phyloP scores from a whole-genome alignment of 495 filamentous ascomycete genomes.

The Hyaloscypha bicolor region DNA sequence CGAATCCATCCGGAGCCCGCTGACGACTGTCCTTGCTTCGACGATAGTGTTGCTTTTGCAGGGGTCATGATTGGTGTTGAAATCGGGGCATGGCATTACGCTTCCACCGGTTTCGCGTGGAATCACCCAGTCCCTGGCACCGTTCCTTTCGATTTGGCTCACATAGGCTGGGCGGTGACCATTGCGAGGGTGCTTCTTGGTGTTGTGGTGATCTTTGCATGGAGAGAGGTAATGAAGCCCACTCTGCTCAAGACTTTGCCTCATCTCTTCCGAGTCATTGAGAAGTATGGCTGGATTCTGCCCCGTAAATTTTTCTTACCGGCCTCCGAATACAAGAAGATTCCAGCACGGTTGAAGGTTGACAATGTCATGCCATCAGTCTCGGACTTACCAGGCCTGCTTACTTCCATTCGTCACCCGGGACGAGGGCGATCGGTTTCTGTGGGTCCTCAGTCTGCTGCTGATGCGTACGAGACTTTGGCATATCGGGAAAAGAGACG shows the following conservation, averaged over 20 bases:
- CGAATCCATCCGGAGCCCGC: slow-evolving; percentile 94
- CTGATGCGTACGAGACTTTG: slow-evolving; percentile 93
- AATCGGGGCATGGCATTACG: slow-evolving; percentile 79
- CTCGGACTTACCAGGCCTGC: slow-evolving; percentile 76
- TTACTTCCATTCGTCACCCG: slow-evolving; percentile 79
- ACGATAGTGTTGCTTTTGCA: slow-evolving; percentile 92
- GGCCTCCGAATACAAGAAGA: slow-evolving; percentile 85
- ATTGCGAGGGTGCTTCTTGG: slow-evolving; percentile 72
- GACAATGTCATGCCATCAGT: slow-evolving; percentile 87
- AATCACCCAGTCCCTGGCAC: slow-evolving; percentile 60
- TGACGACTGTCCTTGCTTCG: slow-evolving; percentile 96
- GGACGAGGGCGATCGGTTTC: slow-evolving; percentile 79
- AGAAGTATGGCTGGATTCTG: slow-evolving; percentile 73
- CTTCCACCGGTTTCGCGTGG: slow-evolving; percentile 55
- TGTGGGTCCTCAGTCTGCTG: slow-evolving; percentile 90
- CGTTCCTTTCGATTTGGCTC: slow-evolving; percentile 64
- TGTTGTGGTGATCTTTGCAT: slow-evolving; percentile 80
- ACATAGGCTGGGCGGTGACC: slow-evolving; percentile 62
- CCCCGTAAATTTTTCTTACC: slow-evolving; percentile 88
- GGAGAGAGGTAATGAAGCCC: slow-evolving; percentile 88
- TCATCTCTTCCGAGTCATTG: slow-evolving; percentile 83
- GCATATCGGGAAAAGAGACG: slow-evolving; percentile 86
- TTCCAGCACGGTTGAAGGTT: slow-evolving; percentile 75
- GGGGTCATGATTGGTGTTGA: slow-evolving; percentile 84
- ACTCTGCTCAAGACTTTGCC: slow-evolving; percentile 74